These are phyloP conservation scores for Diatrype stigma DNA, from an alignment of 2,329 filamentous ascomycete genomes.

Conservation along the genomic window DNA sequence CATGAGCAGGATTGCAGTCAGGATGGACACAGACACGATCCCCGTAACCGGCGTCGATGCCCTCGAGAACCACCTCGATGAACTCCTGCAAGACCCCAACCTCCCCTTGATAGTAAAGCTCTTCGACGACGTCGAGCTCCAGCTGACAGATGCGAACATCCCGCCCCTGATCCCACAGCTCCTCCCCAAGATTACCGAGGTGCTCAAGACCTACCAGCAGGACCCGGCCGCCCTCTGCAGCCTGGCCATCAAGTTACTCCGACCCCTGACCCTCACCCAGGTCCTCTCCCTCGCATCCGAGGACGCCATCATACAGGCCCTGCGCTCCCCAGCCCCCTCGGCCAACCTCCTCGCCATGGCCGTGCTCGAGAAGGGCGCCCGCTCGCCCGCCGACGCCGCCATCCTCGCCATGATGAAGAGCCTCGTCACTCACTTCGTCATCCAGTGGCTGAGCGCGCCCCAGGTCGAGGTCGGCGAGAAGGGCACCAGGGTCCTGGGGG, in stretches of 20 bases:
- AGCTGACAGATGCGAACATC: conserved; percentile 55
- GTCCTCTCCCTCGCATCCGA: conserved; percentile 49
- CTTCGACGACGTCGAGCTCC: conserved; percentile 56
- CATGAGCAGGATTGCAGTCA: conserved; percentile 31
- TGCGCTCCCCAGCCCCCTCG: conserved; percentile 50
- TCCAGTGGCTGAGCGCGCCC: conserved; percentile 48
- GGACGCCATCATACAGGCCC: conserved; percentile 46
- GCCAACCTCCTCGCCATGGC: conserved; percentile 55
- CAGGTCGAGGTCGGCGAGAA: conserved; percentile 54
- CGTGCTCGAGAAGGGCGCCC: conserved; percentile 52
- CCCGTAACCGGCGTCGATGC: conserved; percentile 50
- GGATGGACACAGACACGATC: conserved; percentile 36
- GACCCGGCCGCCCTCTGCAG: conserved; percentile 49
- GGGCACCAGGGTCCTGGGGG: conserved; percentile 45
- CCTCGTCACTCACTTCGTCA: conserved; percentile 44
- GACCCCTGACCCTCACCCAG: conserved; percentile 48
- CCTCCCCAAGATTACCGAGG: conserved; percentile 48
- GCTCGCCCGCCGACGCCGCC: conserved; percentile 42
- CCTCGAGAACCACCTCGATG: conserved; percentile 49
- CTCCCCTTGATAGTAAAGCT: conserved; percentile 43
- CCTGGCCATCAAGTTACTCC: conserved; percentile 52
- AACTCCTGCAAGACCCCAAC: conserved; percentile 41
- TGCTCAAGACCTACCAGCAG: conserved; percentile 47
- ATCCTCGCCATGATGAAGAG: conserved; percentile 46
- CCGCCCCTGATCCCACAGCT: conserved; percentile 47